Evolutionary conservation across 148 eudicot species (phyloP).

Genomic region (Chenopodium formosanum): DNA sequence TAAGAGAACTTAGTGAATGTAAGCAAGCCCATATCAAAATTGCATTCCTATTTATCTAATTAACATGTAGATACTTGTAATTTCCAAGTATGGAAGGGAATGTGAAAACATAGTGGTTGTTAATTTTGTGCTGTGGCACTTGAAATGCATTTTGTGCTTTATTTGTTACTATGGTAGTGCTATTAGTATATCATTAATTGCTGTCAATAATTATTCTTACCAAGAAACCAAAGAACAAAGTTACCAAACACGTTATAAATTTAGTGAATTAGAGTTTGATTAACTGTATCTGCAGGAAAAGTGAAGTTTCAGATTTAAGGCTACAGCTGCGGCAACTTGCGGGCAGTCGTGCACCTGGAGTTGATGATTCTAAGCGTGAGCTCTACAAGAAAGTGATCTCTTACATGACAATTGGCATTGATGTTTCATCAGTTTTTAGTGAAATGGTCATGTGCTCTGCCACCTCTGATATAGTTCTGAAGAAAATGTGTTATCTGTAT

Average conservation of each 20-base stretch:
- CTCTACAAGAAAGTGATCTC: slow-evolving; percentile 97
- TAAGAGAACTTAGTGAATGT: not conserved
- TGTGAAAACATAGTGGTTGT: not conserved
- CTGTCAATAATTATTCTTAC: not conserved
- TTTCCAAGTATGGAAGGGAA: not conserved
- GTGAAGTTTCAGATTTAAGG: slow-evolving; percentile 92
- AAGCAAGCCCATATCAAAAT: not conserved
- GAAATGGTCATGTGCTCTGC: slow-evolving; percentile 99
- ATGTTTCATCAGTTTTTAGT: slow-evolving; percentile 86
- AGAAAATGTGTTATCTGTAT: slow-evolving; percentile 97
- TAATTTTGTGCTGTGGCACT: not conserved
- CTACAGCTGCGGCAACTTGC: slow-evolving; percentile 90
- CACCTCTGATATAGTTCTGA: slow-evolving; percentile 88
- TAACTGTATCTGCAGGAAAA: slow-evolving; percentile 58
- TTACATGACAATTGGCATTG: slow-evolving; percentile 95
- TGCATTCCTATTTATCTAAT: not conserved
- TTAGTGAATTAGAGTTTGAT: not conserved
- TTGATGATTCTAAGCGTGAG: slow-evolving; percentile 81
- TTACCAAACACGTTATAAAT: not conserved
- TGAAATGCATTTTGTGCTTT: not conserved
- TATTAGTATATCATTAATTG: not conserved
- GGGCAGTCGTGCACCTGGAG: slow-evolving; percentile 88
- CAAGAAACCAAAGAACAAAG: not conserved
- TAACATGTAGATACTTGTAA: not conserved
- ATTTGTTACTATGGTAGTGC: not conserved